Evolutionary conservation across 192 early-diverging fungal species (phyloP).

Genomic region (Umbelopsis ramanniana): DNA sequence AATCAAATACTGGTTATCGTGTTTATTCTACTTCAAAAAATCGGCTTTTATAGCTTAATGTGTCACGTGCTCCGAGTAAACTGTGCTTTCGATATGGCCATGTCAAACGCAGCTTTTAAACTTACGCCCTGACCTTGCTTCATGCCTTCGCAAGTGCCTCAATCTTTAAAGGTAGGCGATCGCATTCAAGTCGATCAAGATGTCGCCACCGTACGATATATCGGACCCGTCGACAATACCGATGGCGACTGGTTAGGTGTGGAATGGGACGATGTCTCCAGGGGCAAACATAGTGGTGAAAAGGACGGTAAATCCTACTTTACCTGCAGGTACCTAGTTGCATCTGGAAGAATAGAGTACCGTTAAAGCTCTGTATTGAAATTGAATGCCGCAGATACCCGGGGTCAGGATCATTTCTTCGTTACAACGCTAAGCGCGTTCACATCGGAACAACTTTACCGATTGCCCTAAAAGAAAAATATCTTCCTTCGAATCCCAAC

Average conservation of each 20-base stretch:
- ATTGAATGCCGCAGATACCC: conserved; percentile 30
- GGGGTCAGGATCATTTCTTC: conserved; percentile 60
- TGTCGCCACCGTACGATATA: conserved; percentile 52
- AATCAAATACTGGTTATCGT: too few relatives aligned
- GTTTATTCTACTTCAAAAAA: too few relatives aligned
- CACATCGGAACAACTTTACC: conserved; percentile 46
- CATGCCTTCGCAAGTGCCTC: conserved; percentile 11
- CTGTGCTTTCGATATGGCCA: neutral
- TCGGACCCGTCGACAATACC: conserved; percentile 49
- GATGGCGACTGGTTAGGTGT: conserved; percentile 64
- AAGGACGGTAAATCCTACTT: conserved; percentile 59
- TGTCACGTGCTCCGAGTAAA: too few relatives aligned
- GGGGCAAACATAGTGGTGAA: conserved; percentile 65
- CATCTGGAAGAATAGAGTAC: too few relatives aligned
- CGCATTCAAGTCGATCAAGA: conserved; percentile 49
- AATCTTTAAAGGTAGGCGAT: conserved; percentile 31
- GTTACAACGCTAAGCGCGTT: conserved; percentile 48
- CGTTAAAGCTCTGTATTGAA: neutral
- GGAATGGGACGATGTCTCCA: conserved; percentile 62
- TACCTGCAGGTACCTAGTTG: conserved; percentile 47
- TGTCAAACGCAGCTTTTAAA: neutral
- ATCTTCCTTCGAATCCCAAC: conserved; percentile 35
- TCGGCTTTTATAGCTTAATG: too few relatives aligned
- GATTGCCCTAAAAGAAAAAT: conserved; percentile 47
- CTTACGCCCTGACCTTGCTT: neutral